Evolutionary conservation across 75 land plant genomes (phyloP).

Genomic region (Cupressus sempervirens): DNA sequence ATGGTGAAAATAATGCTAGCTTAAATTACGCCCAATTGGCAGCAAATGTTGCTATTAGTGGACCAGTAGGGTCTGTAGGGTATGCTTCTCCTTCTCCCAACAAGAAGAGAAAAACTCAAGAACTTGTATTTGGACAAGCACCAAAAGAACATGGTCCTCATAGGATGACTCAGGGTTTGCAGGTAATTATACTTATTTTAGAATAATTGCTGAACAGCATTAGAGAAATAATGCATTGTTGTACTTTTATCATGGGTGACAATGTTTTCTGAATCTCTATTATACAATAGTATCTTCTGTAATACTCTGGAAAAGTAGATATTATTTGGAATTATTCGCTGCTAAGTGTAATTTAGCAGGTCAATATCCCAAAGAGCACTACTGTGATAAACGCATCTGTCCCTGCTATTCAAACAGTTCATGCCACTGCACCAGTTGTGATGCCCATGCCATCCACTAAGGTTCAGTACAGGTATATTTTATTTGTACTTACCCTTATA

Average conservation of each 20-base stretch:
- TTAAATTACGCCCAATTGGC: constrained; percentile 62
- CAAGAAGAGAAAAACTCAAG: constrained; percentile 78
- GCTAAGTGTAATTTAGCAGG: constrained; percentile 19
- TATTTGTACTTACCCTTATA: not conserved
- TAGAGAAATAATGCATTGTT: not conserved
- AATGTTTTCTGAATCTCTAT: not conserved
- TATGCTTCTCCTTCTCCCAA: constrained; percentile 63
- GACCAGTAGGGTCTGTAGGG: constrained; percentile 56
- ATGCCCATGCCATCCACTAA: constrained; percentile 37
- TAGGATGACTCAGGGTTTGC: constrained; percentile 42
- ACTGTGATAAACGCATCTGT: constrained; percentile 19
- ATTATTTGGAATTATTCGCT: not conserved
- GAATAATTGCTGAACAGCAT: not conserved
- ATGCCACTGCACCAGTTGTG: constrained; percentile 16
- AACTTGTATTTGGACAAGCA: constrained; percentile 53
- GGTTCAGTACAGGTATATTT: constrained; percentile 33
- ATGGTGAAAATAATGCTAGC: constrained; percentile 57
- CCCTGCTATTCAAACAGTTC: constrained; percentile 20
- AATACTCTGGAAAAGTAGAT: not conserved
- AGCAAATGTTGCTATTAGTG: constrained; percentile 67
- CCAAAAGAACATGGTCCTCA: constrained; percentile 41
- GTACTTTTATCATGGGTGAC: not conserved
- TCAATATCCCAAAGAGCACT: constrained; percentile 13
- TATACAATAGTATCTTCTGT: not conserved
- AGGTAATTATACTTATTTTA: constrained; percentile 37